Conservation (phyloP, 1,284 basidiomycete species). For the Ustilago curta region DNA sequence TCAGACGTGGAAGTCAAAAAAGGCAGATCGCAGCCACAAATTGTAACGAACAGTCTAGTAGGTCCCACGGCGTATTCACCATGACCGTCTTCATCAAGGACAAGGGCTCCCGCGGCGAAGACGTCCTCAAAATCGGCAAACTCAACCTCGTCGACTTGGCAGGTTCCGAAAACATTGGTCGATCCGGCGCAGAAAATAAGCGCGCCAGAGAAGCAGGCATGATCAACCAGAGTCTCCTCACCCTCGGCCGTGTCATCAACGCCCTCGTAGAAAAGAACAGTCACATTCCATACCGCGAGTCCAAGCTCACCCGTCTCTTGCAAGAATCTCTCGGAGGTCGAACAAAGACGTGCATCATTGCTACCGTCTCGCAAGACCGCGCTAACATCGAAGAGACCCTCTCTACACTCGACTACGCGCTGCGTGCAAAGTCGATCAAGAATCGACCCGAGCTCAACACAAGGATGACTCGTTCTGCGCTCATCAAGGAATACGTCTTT, state of each 20-base stretch:
- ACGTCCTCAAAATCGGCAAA: conserved; percentile 91
- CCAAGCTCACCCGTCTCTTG: conserved; percentile 92
- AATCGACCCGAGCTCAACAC: conserved; percentile 97
- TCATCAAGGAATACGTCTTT: conserved; percentile 93
- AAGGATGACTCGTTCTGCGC: conserved; percentile 88
- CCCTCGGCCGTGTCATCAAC: conserved; percentile 96
- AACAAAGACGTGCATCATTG: conserved; percentile 98
- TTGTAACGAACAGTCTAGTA: conserved; percentile 96
- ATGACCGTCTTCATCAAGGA: conserved; percentile 95
- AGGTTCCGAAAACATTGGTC: conserved; percentile 96
- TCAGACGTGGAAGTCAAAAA: conserved; percentile 88
- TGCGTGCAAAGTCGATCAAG: conserved; percentile 93
- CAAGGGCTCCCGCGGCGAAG: conserved; percentile 79
- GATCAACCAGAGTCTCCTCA: conserved; percentile 98
- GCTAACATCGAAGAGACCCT: conserved; percentile 94
- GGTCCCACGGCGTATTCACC: conserved; percentile 98
- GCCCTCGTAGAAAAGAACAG: conserved; percentile 88
- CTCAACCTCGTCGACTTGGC: conserved; percentile 97
- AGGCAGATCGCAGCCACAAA: conserved; percentile 95
- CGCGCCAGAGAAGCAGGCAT: conserved; percentile 96
- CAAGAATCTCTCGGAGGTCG: conserved; percentile 99
- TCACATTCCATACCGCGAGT: conserved; percentile 88
- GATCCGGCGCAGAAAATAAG: conserved; percentile 94
- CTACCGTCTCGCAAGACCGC: conserved; percentile 74
- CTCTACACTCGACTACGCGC: conserved; percentile 96